Percentiles rank a stretch among this genome's conserved stretches.
These are phyloP conservation scores for Macadamia tetraphylla DNA, from an alignment of 164 flowering plant species.

Conservation along the genomic window DNA sequence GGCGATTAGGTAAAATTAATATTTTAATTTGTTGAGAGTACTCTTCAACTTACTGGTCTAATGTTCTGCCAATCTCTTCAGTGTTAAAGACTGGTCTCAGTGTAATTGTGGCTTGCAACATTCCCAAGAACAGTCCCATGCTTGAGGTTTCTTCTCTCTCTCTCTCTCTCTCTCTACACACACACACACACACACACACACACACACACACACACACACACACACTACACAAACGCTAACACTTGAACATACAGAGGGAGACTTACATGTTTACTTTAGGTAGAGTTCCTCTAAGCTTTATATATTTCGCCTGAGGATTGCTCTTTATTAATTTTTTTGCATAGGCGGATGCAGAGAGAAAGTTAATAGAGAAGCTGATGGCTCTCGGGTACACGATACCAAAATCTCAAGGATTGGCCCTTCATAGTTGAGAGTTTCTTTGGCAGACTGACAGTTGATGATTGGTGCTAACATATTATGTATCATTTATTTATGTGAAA, in stretches of 20 bases:
- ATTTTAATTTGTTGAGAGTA: background rate
- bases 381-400: slow-evolving; percentile 49
- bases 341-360: slow-evolving; percentile 62
- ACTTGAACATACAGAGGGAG: background rate
- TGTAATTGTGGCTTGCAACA: slow-evolving; percentile 71
- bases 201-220: no score
- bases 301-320: no score
- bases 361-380: slow-evolving; percentile 56
- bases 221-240: no score
- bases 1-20: slow-evolving; percentile 52
- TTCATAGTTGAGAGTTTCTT: background rate
- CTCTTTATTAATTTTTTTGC: slow-evolving; percentile 1
- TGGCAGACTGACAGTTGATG: no score
- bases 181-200: no score
- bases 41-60: background rate
- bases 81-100: slow-evolving; percentile 73
- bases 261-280: no score
- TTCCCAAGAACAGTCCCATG: slow-evolving; percentile 76
- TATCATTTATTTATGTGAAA: no score
- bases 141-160: slow-evolving; percentile 54
- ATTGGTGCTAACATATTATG: no score
- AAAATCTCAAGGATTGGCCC: slow-evolving; percentile 16
- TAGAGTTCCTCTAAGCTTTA: no score
- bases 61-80: slow-evolving; percentile 18
- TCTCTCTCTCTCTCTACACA: slow-evolving; percentile 9